These are phyloP conservation scores for Blastocystis sp. DNA, from an alignment of 352 stramenopile genomes.

Conservation along the genomic window DNA sequence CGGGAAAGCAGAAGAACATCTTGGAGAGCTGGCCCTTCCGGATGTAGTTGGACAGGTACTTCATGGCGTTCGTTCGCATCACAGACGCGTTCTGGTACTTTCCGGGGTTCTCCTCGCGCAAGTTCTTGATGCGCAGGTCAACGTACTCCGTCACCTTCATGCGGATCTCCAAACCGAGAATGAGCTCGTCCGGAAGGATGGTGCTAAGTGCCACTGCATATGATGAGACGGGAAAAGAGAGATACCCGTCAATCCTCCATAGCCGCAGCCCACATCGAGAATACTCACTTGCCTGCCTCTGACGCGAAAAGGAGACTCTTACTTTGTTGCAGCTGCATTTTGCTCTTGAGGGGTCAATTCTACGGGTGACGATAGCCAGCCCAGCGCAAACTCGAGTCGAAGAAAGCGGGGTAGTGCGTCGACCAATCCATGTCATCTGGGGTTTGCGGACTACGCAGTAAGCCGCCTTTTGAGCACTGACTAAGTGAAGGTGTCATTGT, in stretches of 20 bases:
- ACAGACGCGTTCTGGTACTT: constrained; percentile 91
- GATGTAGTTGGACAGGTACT: constrained; percentile 80
- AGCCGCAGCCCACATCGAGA: constrained; percentile 93
- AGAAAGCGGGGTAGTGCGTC: constrained; percentile 82
- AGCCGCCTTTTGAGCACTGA: neutral
- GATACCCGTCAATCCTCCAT: constrained; percentile 86
- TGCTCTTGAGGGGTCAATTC: constrained; percentile 38
- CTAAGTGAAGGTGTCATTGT: constrained; percentile 92
- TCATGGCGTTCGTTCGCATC: constrained; percentile 93
- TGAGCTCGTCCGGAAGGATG: constrained; percentile 84
- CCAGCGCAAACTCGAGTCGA: constrained; percentile 46
- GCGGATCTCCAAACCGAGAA: constrained; percentile 93
- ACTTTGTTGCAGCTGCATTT: constrained; percentile 36
- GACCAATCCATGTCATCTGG: constrained; percentile 87
- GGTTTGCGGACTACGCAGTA: constrained; percentile 76
- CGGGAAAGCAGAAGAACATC: constrained; percentile 98
- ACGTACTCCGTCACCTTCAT: constrained; percentile 85
- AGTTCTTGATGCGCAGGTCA: constrained; percentile 77
- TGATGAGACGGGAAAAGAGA: neutral
- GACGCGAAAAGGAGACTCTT: neutral
- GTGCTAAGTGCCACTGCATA: constrained; percentile 79
- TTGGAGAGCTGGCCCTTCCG: constrained; percentile 81
- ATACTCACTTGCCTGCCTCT: constrained; percentile 82
- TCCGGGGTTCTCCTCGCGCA: constrained; percentile 79
- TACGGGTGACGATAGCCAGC: constrained; percentile 2